Base-by-base conservation (phyloP, 148 eudicot genomes). In the Chenopodium berlandieri region DNA sequence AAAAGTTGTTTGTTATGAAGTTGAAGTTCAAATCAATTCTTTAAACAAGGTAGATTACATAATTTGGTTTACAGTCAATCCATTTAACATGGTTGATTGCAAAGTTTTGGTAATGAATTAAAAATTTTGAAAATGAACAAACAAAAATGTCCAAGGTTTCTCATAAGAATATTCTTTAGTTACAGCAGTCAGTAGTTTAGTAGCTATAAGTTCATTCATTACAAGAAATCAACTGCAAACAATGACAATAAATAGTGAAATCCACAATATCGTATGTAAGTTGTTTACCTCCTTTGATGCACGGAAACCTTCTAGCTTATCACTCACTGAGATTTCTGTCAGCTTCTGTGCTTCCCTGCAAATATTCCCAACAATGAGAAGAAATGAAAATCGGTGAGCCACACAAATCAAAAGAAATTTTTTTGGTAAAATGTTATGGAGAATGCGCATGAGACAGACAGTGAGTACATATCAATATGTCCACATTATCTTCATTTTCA, bases 291-390 rank as follows among this genome's bases (percentile, higher is more conserved):
- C 93, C 84, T 94, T 94, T 71, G 98, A 90, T 70, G 99, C 98
- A 72, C 99, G 97, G 86, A 96, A 92, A 77, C 87, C 88, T 90
- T 94, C 99, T 71, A 96, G 90, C 91, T 96, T 94, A 85, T 96
- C 98, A 90, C 99, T 96, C 79, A 86, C 99, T 54, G 98, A 89
- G 70, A 92, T 89, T 86, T 96, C 98, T 27, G 99, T 96, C 83
- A 96, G 82, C 86, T 90, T 92, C 46, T 65, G 79, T 31, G 85
- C 75, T 78, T 85, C 90, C 89, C 98, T 94, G 92, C 79, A 67
- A 87, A 34, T 83, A 52, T 80, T 52, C 56, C 31, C 73, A 76
- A 48, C 52, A 79, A 20, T 75, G 31, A 34, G 46, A 48, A n/a
- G 66, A 32, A 71, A 78, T 40, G 16, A 73, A 83, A 70, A 34